Base-by-base conservation (phyloP, 1,284 basidiomycete species). In the Tranzscheliella williamsii region DNA sequence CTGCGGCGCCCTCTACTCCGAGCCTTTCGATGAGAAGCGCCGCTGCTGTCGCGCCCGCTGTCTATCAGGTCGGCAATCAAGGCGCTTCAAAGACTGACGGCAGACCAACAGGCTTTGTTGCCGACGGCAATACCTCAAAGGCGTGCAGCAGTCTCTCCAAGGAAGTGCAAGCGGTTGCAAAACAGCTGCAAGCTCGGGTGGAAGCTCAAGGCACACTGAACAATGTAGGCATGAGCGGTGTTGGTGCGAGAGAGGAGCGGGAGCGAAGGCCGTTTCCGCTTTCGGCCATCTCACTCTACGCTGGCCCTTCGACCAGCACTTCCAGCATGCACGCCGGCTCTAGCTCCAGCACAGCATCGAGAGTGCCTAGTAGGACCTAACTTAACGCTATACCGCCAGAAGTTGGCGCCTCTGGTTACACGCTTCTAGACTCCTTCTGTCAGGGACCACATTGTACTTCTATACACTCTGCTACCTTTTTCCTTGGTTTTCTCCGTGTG, bases 141-240 rank as follows among this genome's bases (percentile, higher is more conserved):
- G 31, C 40, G 4, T 43, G 38, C 4, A 51, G 44, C 35, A 55
- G 41, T 44, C 34, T 62, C 8, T 62, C 58, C 3, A 54, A 47
- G 26, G 57, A 61, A 30, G 58, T 62, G 16, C 58, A 62, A 33
- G 58, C 52, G 7, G 52, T 62, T 8, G 52, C 51, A 2, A 55
- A 62, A 32, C 58, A 55, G 35, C 18, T 62, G 30, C 58, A 62
- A 18, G 58, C 51, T 35, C 58, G 58, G 12, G 58, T 62, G 5
- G 43, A 62, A 36, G 58, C 58, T 26, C 58, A 55, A 31, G 27
- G 27, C 27, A 29, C 9, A n/a, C n/a, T n/a, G 27, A 29, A 29
- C 27, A 11, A 9, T 29, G n/a, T 29, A 11, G n/a, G 27, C 27
- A 29, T 11, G 11, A 29, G n/a, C n/a, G 27, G n/a, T 29, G 27